phyloP scores from a whole-genome alignment of 1,284 basidiomycete genomes.

The Anthracocystis walkeri region DNA sequence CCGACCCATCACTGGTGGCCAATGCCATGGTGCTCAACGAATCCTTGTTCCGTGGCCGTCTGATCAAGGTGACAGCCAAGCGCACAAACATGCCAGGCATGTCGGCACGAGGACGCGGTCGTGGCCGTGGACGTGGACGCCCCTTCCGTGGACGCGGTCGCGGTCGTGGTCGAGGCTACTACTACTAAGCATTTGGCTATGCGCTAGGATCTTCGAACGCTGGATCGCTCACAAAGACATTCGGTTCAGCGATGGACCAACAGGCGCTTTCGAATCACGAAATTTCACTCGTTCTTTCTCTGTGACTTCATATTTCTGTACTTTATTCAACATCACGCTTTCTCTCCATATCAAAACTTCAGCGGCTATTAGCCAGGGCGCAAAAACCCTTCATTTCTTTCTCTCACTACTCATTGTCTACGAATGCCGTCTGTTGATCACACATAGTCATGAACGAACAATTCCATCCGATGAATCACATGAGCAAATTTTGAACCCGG shows the following conservation, averaged over 20 bases:
- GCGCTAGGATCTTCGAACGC: background rate
- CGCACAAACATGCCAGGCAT: conserved; percentile 68
- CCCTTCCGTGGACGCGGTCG: conserved; percentile 58
- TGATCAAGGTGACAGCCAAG: conserved; percentile 78
- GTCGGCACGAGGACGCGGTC: conserved; percentile 57
- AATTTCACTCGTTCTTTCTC: background rate
- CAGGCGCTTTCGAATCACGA: background rate
- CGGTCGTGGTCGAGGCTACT: conserved; percentile 57
- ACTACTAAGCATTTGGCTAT: conserved; percentile 15
- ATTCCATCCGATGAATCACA: conserved; percentile 1
- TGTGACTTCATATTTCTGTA: conserved; percentile 15
- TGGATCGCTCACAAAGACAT: background rate
- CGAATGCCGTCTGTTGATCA: background rate
- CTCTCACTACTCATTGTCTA: background rate
- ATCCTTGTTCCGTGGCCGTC: conserved; percentile 88
- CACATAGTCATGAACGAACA: conserved; percentile 3
- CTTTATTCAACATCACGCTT: conserved; percentile 12
- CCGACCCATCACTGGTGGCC: conserved; percentile 91
- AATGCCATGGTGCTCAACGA: conserved; percentile 96
- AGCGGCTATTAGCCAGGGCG: background rate
- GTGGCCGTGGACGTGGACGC: conserved; percentile 62
- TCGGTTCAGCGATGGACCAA: background rate
- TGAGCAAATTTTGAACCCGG: background rate
- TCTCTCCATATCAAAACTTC: background rate
- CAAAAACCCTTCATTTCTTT: background rate